Evolutionary conservation across 805 yeast species (phyloP), one percentile per base, ranked within the genome.

Genomic region (Ogataea allantospora): DNA sequence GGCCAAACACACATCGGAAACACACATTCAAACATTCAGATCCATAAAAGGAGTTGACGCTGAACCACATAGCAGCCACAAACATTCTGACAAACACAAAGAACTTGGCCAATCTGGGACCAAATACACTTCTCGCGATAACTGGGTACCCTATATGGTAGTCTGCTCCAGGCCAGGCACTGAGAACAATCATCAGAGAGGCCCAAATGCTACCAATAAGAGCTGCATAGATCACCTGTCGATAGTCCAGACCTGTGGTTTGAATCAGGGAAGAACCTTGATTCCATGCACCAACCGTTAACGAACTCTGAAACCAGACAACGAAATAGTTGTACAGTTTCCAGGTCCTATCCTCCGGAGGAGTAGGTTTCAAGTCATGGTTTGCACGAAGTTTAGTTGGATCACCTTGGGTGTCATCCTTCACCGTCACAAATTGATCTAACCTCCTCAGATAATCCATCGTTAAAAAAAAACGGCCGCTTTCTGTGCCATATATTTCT

Each of bases 91-190:
- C 60, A 28, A 63, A 51, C 22, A 65, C 59, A 22, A 63, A 64
- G 22, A 65, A 54, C 25, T 48, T 50, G 7, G 63, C 58, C 8
- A 66, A 63, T 20, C 55, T 45, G 29, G 65, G 59, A 8, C 71
- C 71, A 46, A 58, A 66, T 9, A 58, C 49, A 33, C 62, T 51
- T 50, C 70, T 57, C 8, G 67, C 63, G 27, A 57, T 42, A 7
- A 64, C 59, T 3, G 70, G 65, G 45, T 59, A 67, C 4, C 68
- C 68, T 27, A 66, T 53, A 37, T 64, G 65, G 38, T 63, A 50
- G n/a, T 42, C 44, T 19, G 50, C 42, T 20, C 53, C 55, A 2
- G 48, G 29, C 16, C 51, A 37, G 4, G 53, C 53, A 20, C 46
- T 39, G 8, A 43, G n/a, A 12, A 50, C 36, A n/a, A 47, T 47